A percentile compares a stretch with the other conserved stretches of the same genome.
phyloP scores from a whole-genome alignment of 2,329 filamentous ascomycete species.

The Arthrobotrys megalospora region DNA sequence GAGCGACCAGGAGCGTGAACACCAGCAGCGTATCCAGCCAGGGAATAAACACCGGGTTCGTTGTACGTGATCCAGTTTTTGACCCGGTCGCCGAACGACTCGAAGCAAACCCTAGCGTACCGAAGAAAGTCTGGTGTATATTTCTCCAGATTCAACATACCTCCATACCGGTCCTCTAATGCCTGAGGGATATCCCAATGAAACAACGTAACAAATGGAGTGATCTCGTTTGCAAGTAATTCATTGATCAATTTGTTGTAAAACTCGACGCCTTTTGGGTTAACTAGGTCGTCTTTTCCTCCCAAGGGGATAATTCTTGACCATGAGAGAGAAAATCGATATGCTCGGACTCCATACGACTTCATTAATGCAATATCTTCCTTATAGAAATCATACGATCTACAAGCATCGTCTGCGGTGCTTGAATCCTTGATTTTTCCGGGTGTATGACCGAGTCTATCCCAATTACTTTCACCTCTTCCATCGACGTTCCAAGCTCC shows the following conservation, averaged over 20 bases:
- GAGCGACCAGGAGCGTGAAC: conserved; percentile 66
- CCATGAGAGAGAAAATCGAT: conserved; percentile 78
- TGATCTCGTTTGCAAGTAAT: conserved; percentile 73
- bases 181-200: conserved; percentile 77
- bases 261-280: conserved; percentile 74
- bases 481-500: conserved; percentile 69
- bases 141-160: conserved; percentile 75
- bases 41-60: conserved; percentile 66
- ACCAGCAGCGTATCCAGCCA: conserved; percentile 67
- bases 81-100: conserved; percentile 73
- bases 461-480: conserved; percentile 69
- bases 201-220: conserved; percentile 75
- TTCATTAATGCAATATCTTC: conserved; percentile 76
- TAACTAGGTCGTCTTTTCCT: conserved; percentile 75
- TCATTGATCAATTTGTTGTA: conserved; percentile 76
- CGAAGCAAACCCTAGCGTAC: conserved; percentile 75
- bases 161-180: conserved; percentile 75
- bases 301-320: conserved; percentile 77
- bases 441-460: conserved; percentile 67
- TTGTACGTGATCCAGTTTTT: conserved; percentile 73
- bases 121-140: conserved; percentile 75
- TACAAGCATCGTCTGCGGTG: conserved; percentile 67
- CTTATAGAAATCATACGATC: conserved; percentile 68
- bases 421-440: conserved; percentile 68
- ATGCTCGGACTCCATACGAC: conserved; percentile 73